These are phyloP conservation scores for Solanum corneliomulleri DNA, from an alignment of 257 asterid genomes.

Conservation along the genomic window DNA sequence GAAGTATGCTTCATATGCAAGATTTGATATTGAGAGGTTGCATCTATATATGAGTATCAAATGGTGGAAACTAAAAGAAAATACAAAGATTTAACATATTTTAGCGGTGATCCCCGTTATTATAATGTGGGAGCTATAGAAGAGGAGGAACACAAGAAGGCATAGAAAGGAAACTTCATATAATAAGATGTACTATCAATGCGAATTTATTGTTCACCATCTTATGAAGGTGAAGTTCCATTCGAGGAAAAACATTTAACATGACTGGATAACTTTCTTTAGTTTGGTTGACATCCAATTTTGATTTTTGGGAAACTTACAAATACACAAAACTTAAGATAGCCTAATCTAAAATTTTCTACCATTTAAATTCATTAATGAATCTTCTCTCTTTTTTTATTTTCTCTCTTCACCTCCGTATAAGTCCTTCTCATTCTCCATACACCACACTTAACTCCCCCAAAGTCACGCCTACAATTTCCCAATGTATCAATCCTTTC, in stretches of 20 bases:
- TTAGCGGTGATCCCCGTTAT: not conserved
- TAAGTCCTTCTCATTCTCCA: not conserved
- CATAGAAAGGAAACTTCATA: not conserved
- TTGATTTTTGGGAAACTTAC: not conserved
- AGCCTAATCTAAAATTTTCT: not conserved
- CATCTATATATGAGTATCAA: not conserved
- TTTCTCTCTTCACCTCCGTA: not conserved
- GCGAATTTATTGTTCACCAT: not conserved
- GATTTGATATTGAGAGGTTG: not conserved
- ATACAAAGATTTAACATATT: not conserved
- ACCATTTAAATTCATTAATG: too few relatives aligned
- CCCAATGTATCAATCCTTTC: not conserved
- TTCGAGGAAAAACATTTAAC: too few relatives aligned
- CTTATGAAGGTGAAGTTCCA: not conserved
- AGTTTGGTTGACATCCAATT: not conserved
- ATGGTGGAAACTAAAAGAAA: not conserved
- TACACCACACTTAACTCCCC: not conserved
- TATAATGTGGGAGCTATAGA: too few relatives aligned
- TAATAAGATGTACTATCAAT: not conserved
- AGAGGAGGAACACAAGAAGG: not conserved
- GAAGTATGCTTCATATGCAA: not conserved
- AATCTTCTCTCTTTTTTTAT: not conserved
- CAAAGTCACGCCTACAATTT: not conserved
- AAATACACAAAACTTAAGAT: not conserved
- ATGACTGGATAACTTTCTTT: not conserved